Base-by-base conservation (phyloP, 1,284 basidiomycete genomes). In the Austropuccinia psidii region DNA sequence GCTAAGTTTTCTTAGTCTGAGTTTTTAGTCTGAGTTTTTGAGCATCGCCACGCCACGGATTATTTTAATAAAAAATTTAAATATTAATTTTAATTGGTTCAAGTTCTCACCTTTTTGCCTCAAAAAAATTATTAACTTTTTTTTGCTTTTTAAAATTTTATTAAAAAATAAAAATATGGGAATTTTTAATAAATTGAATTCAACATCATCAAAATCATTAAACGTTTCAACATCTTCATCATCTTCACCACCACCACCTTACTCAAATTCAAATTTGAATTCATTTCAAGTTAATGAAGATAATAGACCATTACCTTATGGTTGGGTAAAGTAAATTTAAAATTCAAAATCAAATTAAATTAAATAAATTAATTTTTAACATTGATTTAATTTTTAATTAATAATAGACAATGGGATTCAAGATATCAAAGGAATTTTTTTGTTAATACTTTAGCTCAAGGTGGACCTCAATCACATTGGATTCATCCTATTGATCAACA, bases 381-480 rank as follows among this genome's bases (percentile, higher is more conserved):
- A n/a, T 31, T 41, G 11, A 33, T 43, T 27, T 54, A 24, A 37
- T 57, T 37, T 29, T 54, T 11, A 19, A 15, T 37, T 19, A 33
- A 15, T n/a, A 19, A 2, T 31, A 72, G 68, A 52, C 54, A 72
- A 72, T 72, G 68, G 68, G n/a, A 72, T 35, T 43, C 21, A 0
- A 21, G 47, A 21, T 72, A 72, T 19, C 31, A 61, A 39, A 49
- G 68, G n/a, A 50, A 37, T 21, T 72, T 60, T 29, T 72, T 52
- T 35, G 35, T 72, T 39, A 37, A 72, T 11, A 72, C 68, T 7
- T 3, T 24, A 7, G 45, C 31, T 15, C 58, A 55, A 5, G 21
- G n/a, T 21, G 68, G 68, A 5, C 68, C 68, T 6, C n/a, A 50
- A 24, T 72, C 68, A 8, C 68, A 72, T 35, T 72, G 68, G 68